Conservation (phyloP, 2,329 filamentous ascomycete species). For the Teratosphaeria gauchensis region DNA sequence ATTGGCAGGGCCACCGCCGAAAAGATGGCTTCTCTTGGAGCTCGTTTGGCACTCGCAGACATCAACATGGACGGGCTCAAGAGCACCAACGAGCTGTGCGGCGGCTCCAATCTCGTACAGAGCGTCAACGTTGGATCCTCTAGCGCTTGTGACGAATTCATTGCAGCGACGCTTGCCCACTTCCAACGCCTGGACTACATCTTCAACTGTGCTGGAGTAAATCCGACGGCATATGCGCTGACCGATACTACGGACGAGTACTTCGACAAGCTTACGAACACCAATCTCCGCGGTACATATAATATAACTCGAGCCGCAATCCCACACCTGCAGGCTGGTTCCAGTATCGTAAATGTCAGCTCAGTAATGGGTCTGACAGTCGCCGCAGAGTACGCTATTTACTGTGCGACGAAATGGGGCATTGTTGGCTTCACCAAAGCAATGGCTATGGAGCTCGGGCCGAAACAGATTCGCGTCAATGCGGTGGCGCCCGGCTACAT, state of each 20-base stretch:
- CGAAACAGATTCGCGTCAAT: conserved; percentile 30
- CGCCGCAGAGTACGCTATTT: conserved; percentile 31
- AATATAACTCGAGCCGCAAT: conserved; percentile 32
- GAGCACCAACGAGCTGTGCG: conserved; percentile 16
- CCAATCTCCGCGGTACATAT: conserved; percentile 34
- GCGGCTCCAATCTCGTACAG: conserved; percentile 5
- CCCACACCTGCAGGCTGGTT: conserved; percentile 27
- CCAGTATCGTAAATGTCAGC: conserved; percentile 34
- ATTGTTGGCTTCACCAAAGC: conserved; percentile 37
- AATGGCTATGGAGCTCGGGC: conserved; percentile 32
- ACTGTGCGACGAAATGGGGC: conserved; percentile 35
- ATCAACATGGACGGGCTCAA: conserved; percentile 25
- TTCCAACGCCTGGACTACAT: conserved; percentile 28
- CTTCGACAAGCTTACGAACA: conserved; percentile 29
- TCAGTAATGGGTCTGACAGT: conserved; percentile 30
- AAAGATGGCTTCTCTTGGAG: conserved; percentile 35
- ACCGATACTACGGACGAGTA: conserved; percentile 34
- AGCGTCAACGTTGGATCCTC: conserved; percentile 23
- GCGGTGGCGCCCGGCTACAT: conserved; percentile 34
- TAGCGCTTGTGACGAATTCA: conserved; percentile 14
- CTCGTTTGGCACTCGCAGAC: conserved; percentile 34
- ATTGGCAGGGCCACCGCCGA: conserved; percentile 36
- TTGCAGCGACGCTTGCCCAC: conserved; percentile 11
- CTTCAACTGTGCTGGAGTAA: conserved; percentile 34
- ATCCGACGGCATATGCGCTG: conserved; percentile 25